These are phyloP conservation scores for Phalaenopsis hybrid DNA, from an alignment of 116 monocot species.

Conservation along the genomic window DNA sequence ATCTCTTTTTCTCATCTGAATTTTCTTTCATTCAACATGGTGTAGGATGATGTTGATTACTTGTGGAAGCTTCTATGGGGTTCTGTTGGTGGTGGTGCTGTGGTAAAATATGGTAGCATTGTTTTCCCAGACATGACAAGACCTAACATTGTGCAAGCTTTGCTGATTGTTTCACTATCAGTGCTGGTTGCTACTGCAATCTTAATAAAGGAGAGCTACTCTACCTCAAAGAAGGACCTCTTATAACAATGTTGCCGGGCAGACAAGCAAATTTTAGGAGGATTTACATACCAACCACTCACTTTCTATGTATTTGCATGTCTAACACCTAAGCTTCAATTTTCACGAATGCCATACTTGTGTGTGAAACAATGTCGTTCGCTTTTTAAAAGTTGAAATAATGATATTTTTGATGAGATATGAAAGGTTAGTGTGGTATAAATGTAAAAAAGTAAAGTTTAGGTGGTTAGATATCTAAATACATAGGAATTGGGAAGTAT, in stretches of 20 bases:
- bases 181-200: constrained; percentile 48
- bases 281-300: too few relatives aligned
- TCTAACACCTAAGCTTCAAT: too few relatives aligned
- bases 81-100: constrained; percentile 43
- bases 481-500: too few relatives aligned
- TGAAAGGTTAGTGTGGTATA: too few relatives aligned
- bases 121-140: constrained; percentile 65
- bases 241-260: background rate
- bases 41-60: constrained; percentile 61
- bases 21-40: background rate
- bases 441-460: too few relatives aligned
- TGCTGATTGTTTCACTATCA: constrained; percentile 62
- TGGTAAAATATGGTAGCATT: constrained; percentile 79
- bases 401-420: too few relatives aligned
- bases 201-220: constrained; percentile 51
- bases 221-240: constrained; percentile 14
- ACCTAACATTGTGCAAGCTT: constrained; percentile 55
- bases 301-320: too few relatives aligned
- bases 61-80: constrained; percentile 55
- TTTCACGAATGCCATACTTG: too few relatives aligned
- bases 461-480: too few relatives aligned
- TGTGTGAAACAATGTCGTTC: too few relatives aligned
- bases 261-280: background rate
- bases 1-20: background rate
- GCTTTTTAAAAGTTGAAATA: too few relatives aligned